Base-by-base conservation (phyloP, 1,284 basidiomycete genomes). In the Lignosus rhinocerotis region DNA sequence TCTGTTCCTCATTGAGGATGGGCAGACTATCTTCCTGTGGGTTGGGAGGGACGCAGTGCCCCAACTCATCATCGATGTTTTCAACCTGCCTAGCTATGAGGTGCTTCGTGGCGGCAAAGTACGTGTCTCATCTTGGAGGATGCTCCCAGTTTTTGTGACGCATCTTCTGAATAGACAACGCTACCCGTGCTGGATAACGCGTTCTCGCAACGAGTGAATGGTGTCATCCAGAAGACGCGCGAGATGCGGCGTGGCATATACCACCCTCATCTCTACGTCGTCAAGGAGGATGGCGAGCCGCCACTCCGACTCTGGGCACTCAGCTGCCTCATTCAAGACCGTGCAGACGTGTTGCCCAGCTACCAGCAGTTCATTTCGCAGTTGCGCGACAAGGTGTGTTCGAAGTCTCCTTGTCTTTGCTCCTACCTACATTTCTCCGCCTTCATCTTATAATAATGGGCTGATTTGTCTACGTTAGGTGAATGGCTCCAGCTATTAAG, bases 241-340 rank as follows among this genome's bases (percentile, higher is more conserved):
- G 94, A 97, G 75, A 84, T 90, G 80, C 87, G 91, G 53, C 82
- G 94, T 42, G 96, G 96, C 9, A 88, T 91, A 4, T 99, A 98
- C 75, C 88, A 90, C 70, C 93, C 94, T 14, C 93, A 97, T 71
- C 78, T 99, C n/a, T 99, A 98, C 72, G 80, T 99, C 44, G 96
- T 98, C 69, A 99, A 99, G 78, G 95, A 97, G 73, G 97, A 99
- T 69, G 96, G 95, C 56, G 97, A 99, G 75, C 93, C 94, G 2
- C 88, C 94, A 49, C 78, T 99, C 70, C 81, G 96, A 59, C 83
- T 94, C 65, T 98, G 96, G 96, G 97, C 96, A 0, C 81, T 99
- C 64, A 95, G 93, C 70, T 84, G 88, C 72, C 84, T 99, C 67
- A 90, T 99, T 68, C 96, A 99, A 77, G 97, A 99, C 75, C 88